phyloP scores from a whole-genome alignment of 352 stramenopile species.

The Phytophthora tentaculata region DNA sequence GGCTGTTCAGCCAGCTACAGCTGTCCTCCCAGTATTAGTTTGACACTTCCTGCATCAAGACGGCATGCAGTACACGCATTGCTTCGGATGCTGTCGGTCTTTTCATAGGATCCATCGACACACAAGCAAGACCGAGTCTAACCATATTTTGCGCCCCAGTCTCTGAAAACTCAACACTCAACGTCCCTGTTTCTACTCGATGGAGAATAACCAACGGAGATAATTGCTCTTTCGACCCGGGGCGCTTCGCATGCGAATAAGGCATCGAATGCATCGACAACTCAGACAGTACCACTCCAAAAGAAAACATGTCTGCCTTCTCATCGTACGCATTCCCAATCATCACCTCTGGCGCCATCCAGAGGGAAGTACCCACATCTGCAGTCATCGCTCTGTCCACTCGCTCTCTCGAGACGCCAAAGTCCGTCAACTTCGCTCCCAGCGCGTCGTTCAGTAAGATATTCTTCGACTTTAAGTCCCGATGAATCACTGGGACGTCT shows the following conservation, averaged over 20 bases:
- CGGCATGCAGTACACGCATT: slow-evolving; percentile 8
- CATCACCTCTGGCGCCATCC: slow-evolving; percentile 33
- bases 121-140: slow-evolving; percentile 33
- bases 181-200: slow-evolving; percentile 32
- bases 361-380: slow-evolving; percentile 24
- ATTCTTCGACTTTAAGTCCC: slow-evolving; percentile 39
- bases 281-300: slow-evolving; percentile 40
- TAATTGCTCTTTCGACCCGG: slow-evolving; percentile 15
- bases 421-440: slow-evolving; percentile 70
- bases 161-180: slow-evolving; percentile 38
- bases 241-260: slow-evolving; percentile 17
- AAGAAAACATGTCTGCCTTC: slow-evolving; percentile 38
- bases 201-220: slow-evolving; percentile 38
- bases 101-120: slow-evolving; percentile 30
- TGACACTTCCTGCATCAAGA: slow-evolving; percentile 19
- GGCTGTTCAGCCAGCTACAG: too few species aligned
- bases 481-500: slow-evolving; percentile 42
- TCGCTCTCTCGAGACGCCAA: slow-evolving; percentile 52
- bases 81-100: slow-evolving; percentile 28
- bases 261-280: slow-evolving; percentile 39
- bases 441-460: slow-evolving; percentile 46
- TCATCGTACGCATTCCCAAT: slow-evolving; percentile 36
- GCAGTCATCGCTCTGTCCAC: slow-evolving; percentile 43
- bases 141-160: slow-evolving; percentile 10
- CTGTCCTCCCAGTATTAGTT: too few species aligned